These are phyloP conservation scores for Cryptococcus deneoformans DNA, from an alignment of 1,284 basidiomycete species.

Conservation along the genomic window DNA sequence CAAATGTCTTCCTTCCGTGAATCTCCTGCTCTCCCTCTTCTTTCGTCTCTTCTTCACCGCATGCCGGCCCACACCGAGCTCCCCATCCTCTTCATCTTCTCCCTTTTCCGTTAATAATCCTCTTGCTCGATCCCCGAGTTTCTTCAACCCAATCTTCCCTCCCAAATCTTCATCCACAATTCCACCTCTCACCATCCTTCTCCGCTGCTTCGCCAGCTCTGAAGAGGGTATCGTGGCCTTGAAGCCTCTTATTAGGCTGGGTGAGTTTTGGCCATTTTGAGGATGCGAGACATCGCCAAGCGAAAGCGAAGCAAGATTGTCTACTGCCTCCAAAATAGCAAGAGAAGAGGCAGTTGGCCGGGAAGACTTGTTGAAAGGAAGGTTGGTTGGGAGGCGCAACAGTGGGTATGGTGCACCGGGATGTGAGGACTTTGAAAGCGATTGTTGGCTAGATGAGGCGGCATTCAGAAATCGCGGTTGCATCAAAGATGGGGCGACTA, in stretches of 20 bases:
- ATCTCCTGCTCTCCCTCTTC: slow-evolving; percentile 64
- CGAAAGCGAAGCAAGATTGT: slow-evolving; percentile 67
- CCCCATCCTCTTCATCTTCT: slow-evolving; percentile 17
- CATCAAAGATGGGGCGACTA: slow-evolving; percentile 88
- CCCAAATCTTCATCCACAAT: slow-evolving; percentile 62
- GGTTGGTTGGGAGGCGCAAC: slow-evolving; percentile 60
- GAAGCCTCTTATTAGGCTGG: slow-evolving; percentile 79
- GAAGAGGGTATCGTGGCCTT: slow-evolving; percentile 87
- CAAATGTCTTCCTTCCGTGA: slow-evolving; percentile 60
- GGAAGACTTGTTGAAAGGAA: slow-evolving; percentile 50
- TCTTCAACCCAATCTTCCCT: slow-evolving; percentile 71
- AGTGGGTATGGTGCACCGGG: slow-evolving; percentile 29
- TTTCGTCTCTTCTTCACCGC: slow-evolving; percentile 57
- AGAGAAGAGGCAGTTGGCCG: slow-evolving; percentile 69
- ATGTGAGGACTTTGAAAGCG: slow-evolving; percentile 50
- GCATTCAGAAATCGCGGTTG: slow-evolving; percentile 70
- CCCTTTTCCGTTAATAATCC: slow-evolving; percentile 59
- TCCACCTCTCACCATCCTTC: slow-evolving; percentile 65
- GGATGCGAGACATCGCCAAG: slow-evolving; percentile 60
- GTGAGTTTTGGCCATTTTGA: slow-evolving; percentile 54
- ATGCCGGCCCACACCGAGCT: slow-evolving; percentile 48
- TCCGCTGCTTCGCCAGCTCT: slow-evolving; percentile 67
- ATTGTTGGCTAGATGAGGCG: slow-evolving; percentile 56
- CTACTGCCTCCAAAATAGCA: slow-evolving; percentile 76
- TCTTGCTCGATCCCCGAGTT: slow-evolving; percentile 69